These are phyloP conservation scores for Phytophthora megakarya DNA, from an alignment of 352 stramenopile genomes.

Conservation along the genomic window DNA sequence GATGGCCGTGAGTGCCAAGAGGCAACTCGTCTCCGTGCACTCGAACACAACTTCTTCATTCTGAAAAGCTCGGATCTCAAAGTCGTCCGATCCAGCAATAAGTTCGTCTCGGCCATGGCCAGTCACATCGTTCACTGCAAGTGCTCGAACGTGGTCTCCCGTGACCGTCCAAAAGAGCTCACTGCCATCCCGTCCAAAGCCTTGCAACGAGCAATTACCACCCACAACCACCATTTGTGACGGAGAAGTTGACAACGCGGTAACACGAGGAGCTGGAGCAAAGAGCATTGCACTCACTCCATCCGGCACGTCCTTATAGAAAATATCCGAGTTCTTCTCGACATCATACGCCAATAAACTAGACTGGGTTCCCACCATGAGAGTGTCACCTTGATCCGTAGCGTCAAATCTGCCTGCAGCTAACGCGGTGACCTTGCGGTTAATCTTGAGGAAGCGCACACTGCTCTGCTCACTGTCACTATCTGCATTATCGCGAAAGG, in stretches of 20 bases:
- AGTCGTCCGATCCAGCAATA: slow-evolving; percentile 91
- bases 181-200: slow-evolving; percentile 77
- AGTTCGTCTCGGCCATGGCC: slow-evolving; percentile 76
- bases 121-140: slow-evolving; percentile 78
- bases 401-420: slow-evolving; percentile 71
- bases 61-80: slow-evolving; percentile 90
- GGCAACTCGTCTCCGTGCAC: slow-evolving; percentile 83
- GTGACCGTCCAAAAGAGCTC: slow-evolving; percentile 94
- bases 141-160: slow-evolving; percentile 88
- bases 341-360: slow-evolving; percentile 93
- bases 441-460: slow-evolving; percentile 92
- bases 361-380: slow-evolving; percentile 89
- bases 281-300: slow-evolving; percentile 88
- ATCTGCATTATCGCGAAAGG: slow-evolving; percentile 49
- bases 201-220: slow-evolving; percentile 93
- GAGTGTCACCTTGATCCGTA: slow-evolving; percentile 66
- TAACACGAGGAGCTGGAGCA: slow-evolving; percentile 41
- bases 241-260: slow-evolving; percentile 29
- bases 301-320: slow-evolving; percentile 91
- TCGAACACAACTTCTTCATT: slow-evolving; percentile 90
- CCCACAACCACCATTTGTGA: slow-evolving; percentile 88
- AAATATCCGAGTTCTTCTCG: slow-evolving; percentile 94
- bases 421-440: slow-evolving; percentile 86
- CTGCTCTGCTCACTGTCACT: slow-evolving; percentile 45
- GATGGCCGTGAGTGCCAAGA: slow-evolving; percentile 78